These are phyloP conservation scores for Aspergillus sp. DNA, from an alignment of 2,329 filamentous ascomycete genomes.

Conservation along the genomic window DNA sequence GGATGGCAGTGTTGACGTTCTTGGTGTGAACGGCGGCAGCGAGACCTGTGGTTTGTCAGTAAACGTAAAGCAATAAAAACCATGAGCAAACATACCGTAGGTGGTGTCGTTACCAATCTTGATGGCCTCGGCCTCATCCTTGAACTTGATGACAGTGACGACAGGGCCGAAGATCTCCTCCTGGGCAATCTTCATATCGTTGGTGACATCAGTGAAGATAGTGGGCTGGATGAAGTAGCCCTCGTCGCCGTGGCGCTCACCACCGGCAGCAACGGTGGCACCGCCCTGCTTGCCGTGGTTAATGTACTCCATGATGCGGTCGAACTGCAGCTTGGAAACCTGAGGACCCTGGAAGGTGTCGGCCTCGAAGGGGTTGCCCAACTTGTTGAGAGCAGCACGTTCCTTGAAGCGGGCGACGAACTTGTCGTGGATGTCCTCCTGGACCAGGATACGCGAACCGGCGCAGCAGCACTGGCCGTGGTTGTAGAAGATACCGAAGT, in stretches of 20 bases:
- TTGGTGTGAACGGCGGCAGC: conserved; percentile 73
- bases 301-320: conserved; percentile 72
- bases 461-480: conserved; percentile 23
- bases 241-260: conserved; percentile 68
- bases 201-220: conserved; percentile 71
- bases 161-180: conserved; percentile 81
- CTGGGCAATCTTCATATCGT: conserved; percentile 66
- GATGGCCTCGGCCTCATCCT: conserved; percentile 66
- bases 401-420: conserved; percentile 75
- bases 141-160: conserved; percentile 68
- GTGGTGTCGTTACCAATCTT: conserved; percentile 65
- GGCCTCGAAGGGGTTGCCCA: conserved; percentile 73
- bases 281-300: conserved; percentile 62
- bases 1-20: conserved; percentile 73
- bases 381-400: conserved; percentile 66
- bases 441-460: conserved; percentile 19
- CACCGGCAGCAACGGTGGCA: conserved; percentile 60
- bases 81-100: conserved; percentile 48
- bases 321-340: conserved; percentile 76
- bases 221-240: conserved; percentile 85
- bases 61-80: too few relatives aligned
- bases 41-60: conserved; percentile 36
- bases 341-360: conserved; percentile 84
- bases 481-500: conserved; percentile 24
- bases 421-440: conserved; percentile 21